These are phyloP conservation scores for Neofusicoccum laricinum DNA, from an alignment of 2,329 filamentous ascomycete genomes.

Conservation along the genomic window DNA sequence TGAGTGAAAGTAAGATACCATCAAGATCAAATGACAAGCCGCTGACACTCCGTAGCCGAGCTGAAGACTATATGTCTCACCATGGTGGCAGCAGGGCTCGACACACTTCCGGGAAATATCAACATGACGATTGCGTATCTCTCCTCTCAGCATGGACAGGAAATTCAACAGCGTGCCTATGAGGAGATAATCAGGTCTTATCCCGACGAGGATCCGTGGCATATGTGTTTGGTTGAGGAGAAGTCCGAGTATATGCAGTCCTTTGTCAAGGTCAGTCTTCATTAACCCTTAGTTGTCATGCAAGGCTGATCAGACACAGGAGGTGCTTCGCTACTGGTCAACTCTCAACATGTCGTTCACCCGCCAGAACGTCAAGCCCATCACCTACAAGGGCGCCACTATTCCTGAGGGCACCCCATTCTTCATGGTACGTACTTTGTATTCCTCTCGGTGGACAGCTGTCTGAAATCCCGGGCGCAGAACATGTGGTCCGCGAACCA, in stretches of 20 bases:
- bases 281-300: background rate
- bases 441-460: too few species aligned
- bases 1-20: conserved; percentile 7
- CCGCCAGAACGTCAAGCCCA: background rate
- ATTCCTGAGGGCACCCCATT: conserved; percentile 1
- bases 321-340: conserved; percentile 10
- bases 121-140: conserved; percentile 16
- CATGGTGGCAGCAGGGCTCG: conserved; percentile 14
- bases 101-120: conserved; percentile 13
- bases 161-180: conserved; percentile 8
- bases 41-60: background rate
- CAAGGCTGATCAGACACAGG: background rate
- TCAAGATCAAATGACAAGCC: too few species aligned
- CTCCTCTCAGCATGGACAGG: conserved; percentile 4
- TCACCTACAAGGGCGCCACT: background rate
- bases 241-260: background rate
- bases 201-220: conserved; percentile 11
- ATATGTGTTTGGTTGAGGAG: conserved; percentile 13
- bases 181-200: conserved; percentile 11
- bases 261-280: background rate
- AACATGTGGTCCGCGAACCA: conserved; percentile 28
- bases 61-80: conserved; percentile 10
- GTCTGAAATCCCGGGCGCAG: conserved; percentile 28
- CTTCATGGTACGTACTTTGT: background rate
- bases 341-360: background rate